A percentile compares a stretch with the other conserved stretches of the same genome.
These are phyloP conservation scores for Russula olivacea DNA, from an alignment of 768 basidiomycete species.

Conservation along the genomic window DNA sequence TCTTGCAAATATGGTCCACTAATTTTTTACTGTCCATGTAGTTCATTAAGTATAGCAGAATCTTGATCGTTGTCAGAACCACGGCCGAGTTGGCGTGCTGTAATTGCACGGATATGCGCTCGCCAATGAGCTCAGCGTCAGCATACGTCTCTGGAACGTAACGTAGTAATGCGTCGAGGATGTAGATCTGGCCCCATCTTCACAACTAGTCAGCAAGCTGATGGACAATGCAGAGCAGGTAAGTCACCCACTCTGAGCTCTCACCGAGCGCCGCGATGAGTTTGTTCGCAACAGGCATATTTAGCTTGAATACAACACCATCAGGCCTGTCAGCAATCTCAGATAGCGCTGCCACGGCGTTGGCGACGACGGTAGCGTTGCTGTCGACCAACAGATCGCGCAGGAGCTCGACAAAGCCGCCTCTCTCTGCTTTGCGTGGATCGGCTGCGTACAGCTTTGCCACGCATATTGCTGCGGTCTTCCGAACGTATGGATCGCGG, in stretches of 20 bases:
- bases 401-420: constrained; percentile 85
- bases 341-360: constrained; percentile 93
- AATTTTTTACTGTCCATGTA: constrained; percentile 89
- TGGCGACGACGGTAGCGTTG: constrained; percentile 96
- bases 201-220: constrained; percentile 17
- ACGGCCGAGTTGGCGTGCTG: constrained; percentile 99
- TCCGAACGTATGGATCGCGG: constrained; percentile 94
- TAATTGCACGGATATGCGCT: constrained; percentile 86
- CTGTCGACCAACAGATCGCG: constrained; percentile 87
- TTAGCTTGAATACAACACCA: constrained; percentile 88
- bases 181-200: constrained; percentile 99
- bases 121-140: constrained; percentile 94
- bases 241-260: constrained; percentile 84
- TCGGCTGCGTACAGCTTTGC: constrained; percentile 92
- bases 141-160: constrained; percentile 85
- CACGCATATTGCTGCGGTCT: constrained; percentile 97
- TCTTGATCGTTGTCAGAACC: constrained; percentile 97
- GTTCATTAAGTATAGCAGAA: constrained; percentile 94
- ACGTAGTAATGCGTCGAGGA: constrained; percentile 87
- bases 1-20: constrained; percentile 88
- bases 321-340: constrained; percentile 95
- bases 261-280: constrained; percentile 87
- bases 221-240: background rate
- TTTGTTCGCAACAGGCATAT: constrained; percentile 81
- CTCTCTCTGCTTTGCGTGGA: constrained; percentile 77